phyloP scores from a whole-genome alignment of 106 monocot species.

The Agapanthus africanus region DNA sequence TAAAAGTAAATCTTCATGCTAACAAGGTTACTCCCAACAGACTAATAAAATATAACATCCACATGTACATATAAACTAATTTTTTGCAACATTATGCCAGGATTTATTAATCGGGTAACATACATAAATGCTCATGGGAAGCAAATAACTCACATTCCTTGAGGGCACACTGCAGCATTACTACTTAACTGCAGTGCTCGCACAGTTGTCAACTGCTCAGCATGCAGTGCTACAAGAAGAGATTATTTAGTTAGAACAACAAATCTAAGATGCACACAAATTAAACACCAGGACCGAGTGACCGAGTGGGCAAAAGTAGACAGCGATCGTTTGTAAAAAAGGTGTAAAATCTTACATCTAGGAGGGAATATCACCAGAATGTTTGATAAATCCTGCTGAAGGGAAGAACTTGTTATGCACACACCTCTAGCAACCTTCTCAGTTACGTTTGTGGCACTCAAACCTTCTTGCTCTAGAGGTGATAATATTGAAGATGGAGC shows the following conservation, averaged over 20 bases:
- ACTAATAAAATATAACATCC: not conserved
- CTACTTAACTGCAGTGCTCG: conserved; percentile 75
- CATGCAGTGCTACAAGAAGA: conserved; percentile 43
- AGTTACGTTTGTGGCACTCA: conserved; percentile 8
- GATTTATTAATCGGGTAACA: not conserved
- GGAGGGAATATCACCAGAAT: conserved; percentile 72
- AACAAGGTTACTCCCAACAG: not conserved
- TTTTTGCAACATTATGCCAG: not conserved
- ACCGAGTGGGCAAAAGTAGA: not conserved
- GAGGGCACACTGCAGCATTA: conserved; percentile 69
- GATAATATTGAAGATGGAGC: conserved; percentile 27
- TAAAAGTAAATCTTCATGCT: not conserved
- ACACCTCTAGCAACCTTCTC: conserved; percentile 58
- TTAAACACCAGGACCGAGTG: not conserved
- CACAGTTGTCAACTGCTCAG: conserved; percentile 48
- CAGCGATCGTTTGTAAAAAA: no score
- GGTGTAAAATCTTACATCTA: conserved; percentile 44
- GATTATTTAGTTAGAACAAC: conserved; percentile 1
- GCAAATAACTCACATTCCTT: conserved; percentile 48
- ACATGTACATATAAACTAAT: not conserved
- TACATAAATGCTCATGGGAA: not conserved
- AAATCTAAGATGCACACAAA: not conserved
- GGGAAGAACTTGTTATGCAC: conserved; percentile 43
- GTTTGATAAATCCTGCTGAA: conserved; percentile 53
- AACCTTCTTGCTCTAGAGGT: conserved; percentile 9